phyloP scores from a whole-genome alignment of 2,329 filamentous ascomycete species.

The Aspergillus pseudoviridinutans region DNA sequence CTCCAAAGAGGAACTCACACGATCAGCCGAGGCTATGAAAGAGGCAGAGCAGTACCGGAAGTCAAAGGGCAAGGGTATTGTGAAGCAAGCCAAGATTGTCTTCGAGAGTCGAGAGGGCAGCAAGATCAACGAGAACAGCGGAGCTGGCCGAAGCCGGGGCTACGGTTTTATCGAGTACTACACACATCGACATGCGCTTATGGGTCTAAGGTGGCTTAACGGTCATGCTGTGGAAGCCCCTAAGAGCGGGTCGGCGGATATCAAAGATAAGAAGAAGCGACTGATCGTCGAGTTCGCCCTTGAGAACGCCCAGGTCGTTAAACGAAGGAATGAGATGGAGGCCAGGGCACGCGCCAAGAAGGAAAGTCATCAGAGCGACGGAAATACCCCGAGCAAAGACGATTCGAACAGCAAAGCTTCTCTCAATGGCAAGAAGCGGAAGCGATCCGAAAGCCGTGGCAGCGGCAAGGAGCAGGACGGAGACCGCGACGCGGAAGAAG shows the following conservation, averaged over 20 bases:
- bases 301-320: constrained; percentile 95
- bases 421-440: constrained; percentile 28
- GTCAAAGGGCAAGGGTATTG: constrained; percentile 77
- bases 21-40: constrained; percentile 75
- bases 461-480: constrained; percentile 18
- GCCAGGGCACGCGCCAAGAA: constrained; percentile 22
- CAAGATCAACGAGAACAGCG: constrained; percentile 73
- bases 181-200: constrained; percentile 87
- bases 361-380: constrained; percentile 12
- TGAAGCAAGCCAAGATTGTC: constrained; percentile 90
- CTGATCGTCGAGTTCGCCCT: constrained; percentile 96
- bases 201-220: constrained; percentile 92
- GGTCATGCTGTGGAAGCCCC: constrained; percentile 57
- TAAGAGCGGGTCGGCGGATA: constrained; percentile 27
- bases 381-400: constrained; percentile 18
- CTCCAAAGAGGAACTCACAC: constrained; percentile 81
- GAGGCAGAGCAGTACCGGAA: constrained; percentile 77
- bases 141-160: constrained; percentile 78
- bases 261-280: constrained; percentile 74
- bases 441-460: constrained; percentile 23
- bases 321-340: constrained; percentile 54
- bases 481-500: constrained; percentile 31
- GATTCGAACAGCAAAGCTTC: constrained; percentile 13
- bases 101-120: constrained; percentile 83
- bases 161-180: constrained; percentile 98